Evolutionary conservation across 179 eudicot species (phyloP), one percentile per base, ranked within the genome.

Genomic region (Heliamphora pulchella): DNA sequence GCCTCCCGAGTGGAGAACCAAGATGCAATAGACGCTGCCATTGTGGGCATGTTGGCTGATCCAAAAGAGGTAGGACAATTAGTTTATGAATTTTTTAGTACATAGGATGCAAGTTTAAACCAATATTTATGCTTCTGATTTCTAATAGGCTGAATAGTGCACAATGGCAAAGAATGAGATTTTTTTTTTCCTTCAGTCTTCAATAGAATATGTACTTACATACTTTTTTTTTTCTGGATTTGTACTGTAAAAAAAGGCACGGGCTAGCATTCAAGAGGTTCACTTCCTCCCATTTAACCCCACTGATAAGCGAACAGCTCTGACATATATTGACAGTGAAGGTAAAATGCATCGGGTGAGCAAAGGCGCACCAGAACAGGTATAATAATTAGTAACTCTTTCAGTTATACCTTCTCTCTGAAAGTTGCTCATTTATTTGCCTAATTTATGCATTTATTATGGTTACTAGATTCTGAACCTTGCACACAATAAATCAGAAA

Each of bases 341-440:
- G 95, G 95, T 22, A 90, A 87, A 84, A 89, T 90, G 97, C 97
- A 94, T 80, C 84, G 97, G 65, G 98, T 91, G 81, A 94, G 97
- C 89, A 93, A 94, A 88, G 96, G 97, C 79, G 98, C 98, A 81
- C 98, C 97, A 58, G 98, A 94, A 80, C 98, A 94, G 92, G 97
- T 94, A 84, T 62, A 48, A 51, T 78, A 20, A 15, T 54, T 8
- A 68, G 81, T 39, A 77, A 5, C 2, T 71, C 8, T 73, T 39
- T 68, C 71, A 6, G 6, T 53, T 71, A 31, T 13, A 31, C 17
- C 61, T 8, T 57, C 3, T 14, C 1, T 47, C 8, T 15, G 5
- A 31, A 57, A 59, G 31, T 75, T 50, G 61, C 50, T 39, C 46
- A 62, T 7, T 78, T 9, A 51, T 47, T 9, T 53, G 72, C 78